Conservation (phyloP, 306 rosid genomes). For the Castanopsis chinensis region DNA sequence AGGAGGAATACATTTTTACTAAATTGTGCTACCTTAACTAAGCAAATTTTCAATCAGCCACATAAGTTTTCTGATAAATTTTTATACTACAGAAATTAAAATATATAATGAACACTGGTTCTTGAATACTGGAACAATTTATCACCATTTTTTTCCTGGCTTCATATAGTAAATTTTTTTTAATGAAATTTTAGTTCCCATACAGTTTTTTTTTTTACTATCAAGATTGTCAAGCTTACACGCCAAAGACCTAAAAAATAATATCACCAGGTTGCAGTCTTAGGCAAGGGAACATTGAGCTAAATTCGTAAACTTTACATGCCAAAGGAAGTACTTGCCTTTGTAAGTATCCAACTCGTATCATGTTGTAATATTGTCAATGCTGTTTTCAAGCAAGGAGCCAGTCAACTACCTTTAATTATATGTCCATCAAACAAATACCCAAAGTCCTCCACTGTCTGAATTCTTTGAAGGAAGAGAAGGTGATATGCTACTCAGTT, state of each 20-base stretch:
- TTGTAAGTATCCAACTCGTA: background rate
- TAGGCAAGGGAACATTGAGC: background rate
- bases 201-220: background rate
- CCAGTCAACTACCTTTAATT: background rate
- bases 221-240: background rate
- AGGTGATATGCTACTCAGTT: constrained; percentile 7
- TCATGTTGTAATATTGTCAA: background rate
- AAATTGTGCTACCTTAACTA: background rate
- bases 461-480: background rate
- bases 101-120: background rate
- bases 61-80: background rate
- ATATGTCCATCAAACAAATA: background rate
- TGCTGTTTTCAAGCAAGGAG: background rate
- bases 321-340: background rate
- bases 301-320: background rate
- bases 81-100: background rate
- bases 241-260: background rate
- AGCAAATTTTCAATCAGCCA: background rate
- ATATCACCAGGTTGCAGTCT: background rate
- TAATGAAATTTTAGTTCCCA: background rate
- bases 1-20: background rate
- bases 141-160: background rate
- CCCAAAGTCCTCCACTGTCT: background rate
- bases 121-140: background rate
- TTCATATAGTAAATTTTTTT: background rate